phyloP scores from a whole-genome alignment of 768 basidiomycete genomes.

The Sutorius australiensis region DNA sequence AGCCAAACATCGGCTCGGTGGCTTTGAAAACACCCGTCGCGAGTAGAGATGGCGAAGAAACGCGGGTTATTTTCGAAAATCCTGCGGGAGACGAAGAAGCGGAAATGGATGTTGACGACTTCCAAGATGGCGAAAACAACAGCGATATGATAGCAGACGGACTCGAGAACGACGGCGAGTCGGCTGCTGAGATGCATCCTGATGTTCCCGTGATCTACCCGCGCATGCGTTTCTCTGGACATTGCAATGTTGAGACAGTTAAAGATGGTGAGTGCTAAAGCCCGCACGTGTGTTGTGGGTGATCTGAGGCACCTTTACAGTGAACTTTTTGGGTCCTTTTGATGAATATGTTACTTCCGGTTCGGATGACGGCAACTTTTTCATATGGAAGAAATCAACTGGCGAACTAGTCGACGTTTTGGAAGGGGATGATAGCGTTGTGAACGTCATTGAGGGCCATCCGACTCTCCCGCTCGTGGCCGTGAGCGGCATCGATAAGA shows the following conservation, averaged over 20 bases:
- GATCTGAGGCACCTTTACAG: slow-evolving; percentile 35
- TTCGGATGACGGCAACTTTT: slow-evolving; percentile 85
- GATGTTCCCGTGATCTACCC: slow-evolving; percentile 59
- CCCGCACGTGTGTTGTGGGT: neutral
- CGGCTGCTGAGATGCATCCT: slow-evolving; percentile 21
- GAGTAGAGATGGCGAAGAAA: slow-evolving; percentile 3
- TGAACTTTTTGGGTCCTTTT: slow-evolving; percentile 77
- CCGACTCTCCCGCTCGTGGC: slow-evolving; percentile 77
- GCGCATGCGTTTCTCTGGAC: slow-evolving; percentile 59
- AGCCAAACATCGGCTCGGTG: neutral
- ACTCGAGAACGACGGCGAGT: slow-evolving; percentile 32
- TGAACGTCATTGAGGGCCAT: slow-evolving; percentile 86
- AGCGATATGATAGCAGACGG: slow-evolving; percentile 24
- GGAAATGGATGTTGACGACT: slow-evolving; percentile 29
- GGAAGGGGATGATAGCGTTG: slow-evolving; percentile 77
- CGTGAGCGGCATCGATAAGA: slow-evolving; percentile 81
- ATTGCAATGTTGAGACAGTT: slow-evolving; percentile 76
- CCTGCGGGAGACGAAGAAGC: slow-evolving; percentile 22
- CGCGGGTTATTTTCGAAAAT: neutral
- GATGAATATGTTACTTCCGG: slow-evolving; percentile 81
- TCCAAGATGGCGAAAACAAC: slow-evolving; percentile 27
- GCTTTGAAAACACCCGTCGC: neutral
- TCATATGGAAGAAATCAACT: slow-evolving; percentile 76
- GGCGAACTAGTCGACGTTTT: slow-evolving; percentile 69
- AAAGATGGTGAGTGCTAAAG: slow-evolving; percentile 67